phyloP scores from a whole-genome alignment of 805 yeast species.

The Blastobotrys attinorum region DNA sequence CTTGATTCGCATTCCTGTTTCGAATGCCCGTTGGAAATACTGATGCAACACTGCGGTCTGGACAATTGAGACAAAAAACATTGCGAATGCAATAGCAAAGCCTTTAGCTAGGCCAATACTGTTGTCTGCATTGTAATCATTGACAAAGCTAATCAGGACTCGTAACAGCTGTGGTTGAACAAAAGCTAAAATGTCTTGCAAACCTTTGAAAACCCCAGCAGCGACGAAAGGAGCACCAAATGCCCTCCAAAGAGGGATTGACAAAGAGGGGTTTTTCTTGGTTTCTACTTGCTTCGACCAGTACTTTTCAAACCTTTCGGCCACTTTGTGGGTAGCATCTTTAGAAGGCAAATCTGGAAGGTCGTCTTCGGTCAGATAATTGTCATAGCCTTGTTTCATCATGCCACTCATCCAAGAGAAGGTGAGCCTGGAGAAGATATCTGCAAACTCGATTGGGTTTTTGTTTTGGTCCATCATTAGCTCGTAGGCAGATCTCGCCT shows the following conservation, averaged over 20 bases:
- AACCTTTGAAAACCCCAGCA: constrained; percentile 65
- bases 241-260: constrained; percentile 54
- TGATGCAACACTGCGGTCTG: constrained; percentile 63
- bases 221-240: constrained; percentile 65
- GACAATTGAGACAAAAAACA: constrained; percentile 54
- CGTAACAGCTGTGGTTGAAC: constrained; percentile 81
- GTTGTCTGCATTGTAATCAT: constrained; percentile 32
- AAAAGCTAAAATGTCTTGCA: constrained; percentile 75
- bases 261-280: constrained; percentile 38
- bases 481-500: constrained; percentile 27
- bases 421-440: constrained; percentile 67
- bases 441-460: constrained; percentile 48
- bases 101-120: constrained; percentile 46
- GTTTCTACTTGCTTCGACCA: constrained; percentile 53
- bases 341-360: constrained; percentile 70
- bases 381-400: constrained; percentile 68
- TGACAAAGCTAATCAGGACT: constrained; percentile 53
- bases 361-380: constrained; percentile 45
- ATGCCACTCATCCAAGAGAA: constrained; percentile 88
- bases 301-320: constrained; percentile 40
- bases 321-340: constrained; percentile 50
- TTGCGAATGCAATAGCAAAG: constrained; percentile 48
- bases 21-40: constrained; percentile 42
- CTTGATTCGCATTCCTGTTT: constrained; percentile 58
- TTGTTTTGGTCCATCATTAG: constrained; percentile 26